Base-by-base conservation (phyloP, 805 yeast species). In the Candida stauntonica region DNA sequence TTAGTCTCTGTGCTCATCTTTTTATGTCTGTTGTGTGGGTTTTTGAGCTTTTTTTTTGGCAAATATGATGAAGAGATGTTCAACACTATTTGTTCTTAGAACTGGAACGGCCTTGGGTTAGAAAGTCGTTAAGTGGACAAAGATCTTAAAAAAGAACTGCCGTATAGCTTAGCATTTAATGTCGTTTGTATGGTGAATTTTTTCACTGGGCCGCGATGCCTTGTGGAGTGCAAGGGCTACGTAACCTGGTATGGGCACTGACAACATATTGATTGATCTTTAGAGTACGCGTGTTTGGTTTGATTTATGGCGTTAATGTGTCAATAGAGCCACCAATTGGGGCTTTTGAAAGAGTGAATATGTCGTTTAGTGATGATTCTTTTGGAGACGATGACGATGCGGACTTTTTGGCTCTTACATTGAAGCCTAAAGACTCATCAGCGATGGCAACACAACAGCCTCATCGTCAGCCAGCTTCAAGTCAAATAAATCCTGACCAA, bases 361-460 rank as follows among this genome's bases (percentile, higher is more conserved):
- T 40, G 39, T 32, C 40, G 7, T 30, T 31, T 17, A 35, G 35
- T 17, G 41, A 38, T 17, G 40, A 33, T 12, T 29, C 21, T 11
- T 33, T 18, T 28, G 39, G 31, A 31, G 66, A 61, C 19, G 78
- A 71, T 32, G 71, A 67, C 32, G 66, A 63, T 47, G 59, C n/a
- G n/a, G n/a, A 66, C 28, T 54, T 79, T 20, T 55, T 74, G 31
- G 74, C 73, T n/a, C 58, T 81, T 11, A 70, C 72, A 7, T 54
- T 60, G 19, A 63, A 60, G 34, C 72, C 72, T 2, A 37, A 35
- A 8, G 33, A 38, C 18, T 23, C 26, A n/a, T 24, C 41, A 4
- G 18, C 13, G 31, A 18, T 18, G 17, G 21, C 13, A 27, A 31
- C 39, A 21, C 38, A 20, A 19, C 26, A n/a, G n/a, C n/a, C n/a